Base-by-base conservation (phyloP, 1,139 yeast species). In the Insectozyma bohioensis region DNA sequence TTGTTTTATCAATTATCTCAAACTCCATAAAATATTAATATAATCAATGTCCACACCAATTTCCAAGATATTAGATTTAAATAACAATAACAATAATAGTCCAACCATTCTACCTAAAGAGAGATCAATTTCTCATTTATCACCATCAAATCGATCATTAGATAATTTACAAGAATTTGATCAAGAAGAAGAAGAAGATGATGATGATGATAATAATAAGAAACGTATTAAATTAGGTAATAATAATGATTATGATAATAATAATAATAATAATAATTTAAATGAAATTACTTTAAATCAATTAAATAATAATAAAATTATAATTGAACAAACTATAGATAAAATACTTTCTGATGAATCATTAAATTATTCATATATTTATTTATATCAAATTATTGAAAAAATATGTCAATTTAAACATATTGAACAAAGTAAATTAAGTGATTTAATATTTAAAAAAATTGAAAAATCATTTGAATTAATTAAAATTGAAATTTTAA, bases 331-430 rank as follows among this genome's bases (percentile, higher is more conserved):
- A 13, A 34, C 33, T 1, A 28, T 63, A 2, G 52, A 51, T 20
- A 28, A 33, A 1, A 48, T 66, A 1, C 45, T 67, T 6, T n/a
- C 31, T 0, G 52, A 40, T 9, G 22, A 37, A 4, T 37, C 41
- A 2, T 37, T 57, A 14, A 39, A 34, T 9, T 49, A 47, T 27
- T 56, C 67, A 26, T 57, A 51, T 40, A 54, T 55, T 7, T 46
- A 49, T 16, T 54, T 63, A 36, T 54, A 61, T 35, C 46, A 48
- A 12, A 46, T 52, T 10, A 63, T 61, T 4, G 69, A 66, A 41
- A 46, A 54, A 10, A 42, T 66, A n/a, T 64, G 72, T 39, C 49
- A 56, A 18, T 54, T 45, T 38, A 61, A 55, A 35, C 61, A 61
- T 30, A 40, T 49, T 3, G 70, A 66, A 41, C 66, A 62, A 37